These are phyloP conservation scores for Fomitopsis pinicola DNA, from an alignment of 1,284 basidiomycete genomes.

Conservation along the genomic window DNA sequence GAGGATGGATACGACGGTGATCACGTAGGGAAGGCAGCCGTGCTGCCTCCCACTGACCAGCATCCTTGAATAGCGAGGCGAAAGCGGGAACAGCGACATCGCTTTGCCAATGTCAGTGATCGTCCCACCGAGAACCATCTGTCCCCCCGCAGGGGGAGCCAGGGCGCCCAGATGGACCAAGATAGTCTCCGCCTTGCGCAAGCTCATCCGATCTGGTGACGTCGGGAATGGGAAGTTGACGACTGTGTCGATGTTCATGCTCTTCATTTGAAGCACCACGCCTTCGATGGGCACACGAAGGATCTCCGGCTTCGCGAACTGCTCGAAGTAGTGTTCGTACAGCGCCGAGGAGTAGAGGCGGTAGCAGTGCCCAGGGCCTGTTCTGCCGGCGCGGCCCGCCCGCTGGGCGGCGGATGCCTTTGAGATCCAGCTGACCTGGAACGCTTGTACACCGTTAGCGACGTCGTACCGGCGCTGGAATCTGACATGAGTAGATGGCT, in stretches of 20 bases:
- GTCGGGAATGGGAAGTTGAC: constrained; percentile 99
- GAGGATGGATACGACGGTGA: constrained; percentile 88
- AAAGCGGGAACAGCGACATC: constrained; percentile 93
- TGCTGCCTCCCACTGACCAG: constrained; percentile 90
- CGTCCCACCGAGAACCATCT: constrained; percentile 42
- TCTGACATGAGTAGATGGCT: neutral
- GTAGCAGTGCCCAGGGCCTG: constrained; percentile 79
- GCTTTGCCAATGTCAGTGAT: constrained; percentile 88
- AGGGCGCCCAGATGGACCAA: constrained; percentile 86
- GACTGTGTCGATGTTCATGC: constrained; percentile 97
- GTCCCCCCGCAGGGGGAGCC: constrained; percentile 33
- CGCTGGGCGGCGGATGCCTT: constrained; percentile 74
- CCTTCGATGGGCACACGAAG: constrained; percentile 96
- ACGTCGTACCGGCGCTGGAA: constrained; percentile 53
- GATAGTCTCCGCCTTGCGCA: constrained; percentile 81
- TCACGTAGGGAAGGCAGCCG: constrained; percentile 87
- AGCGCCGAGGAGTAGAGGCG: constrained; percentile 72
- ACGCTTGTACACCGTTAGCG: constrained; percentile 62
- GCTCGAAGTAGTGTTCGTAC: constrained; percentile 89
- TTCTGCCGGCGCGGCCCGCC: constrained; percentile 73
- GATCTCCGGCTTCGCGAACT: constrained; percentile 90
- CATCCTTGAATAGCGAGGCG: constrained; percentile 94
- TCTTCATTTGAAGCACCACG: constrained; percentile 98
- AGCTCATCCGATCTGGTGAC: constrained; percentile 78
- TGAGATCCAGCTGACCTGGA: constrained; percentile 72